Evolutionary conservation across 192 early-diverging fungal genomes (phyloP), one percentile per base, ranked within the genome.

Genomic region (Entophlyctis helioformis): DNA sequence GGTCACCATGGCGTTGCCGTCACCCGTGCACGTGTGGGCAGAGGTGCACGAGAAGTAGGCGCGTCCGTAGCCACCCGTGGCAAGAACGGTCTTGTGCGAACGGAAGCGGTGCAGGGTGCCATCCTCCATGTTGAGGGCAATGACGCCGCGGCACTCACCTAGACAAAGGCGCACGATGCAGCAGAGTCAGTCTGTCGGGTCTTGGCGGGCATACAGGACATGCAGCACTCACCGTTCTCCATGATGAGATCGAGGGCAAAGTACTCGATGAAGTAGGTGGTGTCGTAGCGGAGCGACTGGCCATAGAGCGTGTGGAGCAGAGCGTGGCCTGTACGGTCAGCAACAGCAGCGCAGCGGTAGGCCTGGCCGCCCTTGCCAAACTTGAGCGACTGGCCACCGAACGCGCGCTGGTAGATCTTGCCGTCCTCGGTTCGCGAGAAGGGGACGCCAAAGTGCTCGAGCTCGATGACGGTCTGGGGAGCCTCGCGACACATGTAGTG

Each of bases 401-500:
- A 98, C 13, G 95, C 89, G 59, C 95, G 85, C 77, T 98, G 95
- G 76, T 96, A 96, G 64, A 98, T 98, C 65, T 84, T 84, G 42
- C 95, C 95, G 51, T 96, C 91, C 53, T 88, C 84, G 35, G 91
- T 95, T 61, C 95, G 81, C 37, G 91, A 96, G 73, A 98, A 98
- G 27, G 95, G 95, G 39, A 95, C 82, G 59, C 95, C 95, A 66
- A 88, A 96, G 62, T 98, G 87, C 74, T 98, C 95, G 40, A 98
- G 77, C 71, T 98, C 95, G 51, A 91, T 82, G 31, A 98, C 95
- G 35, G 84, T 79, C 63, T 87, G 71, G 42, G 89, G 90, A 23
- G 95, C 95, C 67, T 98, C 95, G 42, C 91, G 83, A 68, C 91
- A 96, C 95, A 98, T 98, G 71, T 98, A 98, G 62, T 98, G 95